Percentiles rank a stretch among this genome's conserved stretches.
These are phyloP conservation scores for Fomitopsis schrenkii DNA, from an alignment of 1,284 basidiomycete species.

Conservation along the genomic window DNA sequence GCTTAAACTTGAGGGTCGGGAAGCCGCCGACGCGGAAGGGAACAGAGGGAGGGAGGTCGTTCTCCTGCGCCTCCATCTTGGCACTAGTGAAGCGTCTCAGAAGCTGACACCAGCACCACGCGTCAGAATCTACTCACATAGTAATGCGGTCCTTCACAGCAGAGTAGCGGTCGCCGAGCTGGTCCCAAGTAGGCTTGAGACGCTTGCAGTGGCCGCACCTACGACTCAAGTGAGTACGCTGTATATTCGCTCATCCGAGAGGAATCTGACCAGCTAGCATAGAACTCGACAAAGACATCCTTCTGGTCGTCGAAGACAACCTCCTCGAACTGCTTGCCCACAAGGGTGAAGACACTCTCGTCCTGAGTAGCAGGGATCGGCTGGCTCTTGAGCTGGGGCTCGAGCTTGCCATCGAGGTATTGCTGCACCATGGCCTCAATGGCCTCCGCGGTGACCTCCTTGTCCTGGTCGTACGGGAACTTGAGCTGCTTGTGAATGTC, in stretches of 20 bases:
- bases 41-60: constrained; percentile 87
- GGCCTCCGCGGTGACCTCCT: constrained; percentile 53
- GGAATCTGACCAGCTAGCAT: constrained; percentile 80
- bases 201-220: constrained; percentile 97
- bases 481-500: constrained; percentile 83
- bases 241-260: neutral
- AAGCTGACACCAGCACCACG: neutral
- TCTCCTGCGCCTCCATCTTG: constrained; percentile 96
- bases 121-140: constrained; percentile 53
- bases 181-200: constrained; percentile 93
- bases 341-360: constrained; percentile 81
- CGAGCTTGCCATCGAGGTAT: constrained; percentile 72
- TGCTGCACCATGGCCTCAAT: constrained; percentile 60
- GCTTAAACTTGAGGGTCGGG: constrained; percentile 98
- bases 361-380: constrained; percentile 83
- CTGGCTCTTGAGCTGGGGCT: constrained; percentile 89
- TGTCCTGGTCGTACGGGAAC: constrained; percentile 79
- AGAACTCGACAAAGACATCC: constrained; percentile 97
- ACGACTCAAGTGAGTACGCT: constrained; percentile 6
- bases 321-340: constrained; percentile 88
- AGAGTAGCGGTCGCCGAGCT: constrained; percentile 84
- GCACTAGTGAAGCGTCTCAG: constrained; percentile 48
- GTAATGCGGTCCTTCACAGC: constrained; percentile 73
- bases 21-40: constrained; percentile 87
- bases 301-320: constrained; percentile 85